Evolutionary conservation across 1,284 basidiomycete species (phyloP).

Genomic region (Fomitiporia mediterranea): DNA sequence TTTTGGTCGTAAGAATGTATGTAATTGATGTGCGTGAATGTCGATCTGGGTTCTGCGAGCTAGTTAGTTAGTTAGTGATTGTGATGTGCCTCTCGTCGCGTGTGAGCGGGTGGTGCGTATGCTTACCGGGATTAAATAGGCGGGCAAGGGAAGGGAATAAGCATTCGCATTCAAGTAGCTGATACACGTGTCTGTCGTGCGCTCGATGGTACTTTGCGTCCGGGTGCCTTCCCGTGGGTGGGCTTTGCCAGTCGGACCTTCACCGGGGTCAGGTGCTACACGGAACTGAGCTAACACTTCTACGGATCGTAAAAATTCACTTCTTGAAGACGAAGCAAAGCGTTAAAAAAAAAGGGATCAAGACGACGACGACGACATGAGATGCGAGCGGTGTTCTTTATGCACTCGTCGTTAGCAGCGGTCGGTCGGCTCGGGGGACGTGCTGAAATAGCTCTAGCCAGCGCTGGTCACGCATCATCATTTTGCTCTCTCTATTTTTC

Average conservation of each 20-base stretch:
- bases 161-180: constrained; percentile 7
- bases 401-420: too few species aligned
- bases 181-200: constrained; percentile 15
- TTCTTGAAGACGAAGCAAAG: too few species aligned
- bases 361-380: too few species aligned
- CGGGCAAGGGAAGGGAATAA: too few species aligned
- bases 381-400: too few species aligned
- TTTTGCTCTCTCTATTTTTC: too few species aligned
- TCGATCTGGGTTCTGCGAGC: not conserved
- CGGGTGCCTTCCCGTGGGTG: too few species aligned
- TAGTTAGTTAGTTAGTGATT: not conserved
- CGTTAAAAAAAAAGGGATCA: too few species aligned
- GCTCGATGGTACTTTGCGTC: not conserved
- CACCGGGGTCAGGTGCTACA: not conserved
- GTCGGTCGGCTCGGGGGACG: not conserved
- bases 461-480: too few species aligned
- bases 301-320: not conserved
- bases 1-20: not conserved
- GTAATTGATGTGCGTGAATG: not conserved
- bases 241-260: not conserved
- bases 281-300: not conserved
- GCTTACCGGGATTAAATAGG: not conserved
- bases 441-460: not conserved
- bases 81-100: too few species aligned
- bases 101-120: not conserved